These are phyloP conservation scores for Yamadazyma aaseri DNA, from an alignment of 1,139 yeast species.

Conservation along the genomic window DNA sequence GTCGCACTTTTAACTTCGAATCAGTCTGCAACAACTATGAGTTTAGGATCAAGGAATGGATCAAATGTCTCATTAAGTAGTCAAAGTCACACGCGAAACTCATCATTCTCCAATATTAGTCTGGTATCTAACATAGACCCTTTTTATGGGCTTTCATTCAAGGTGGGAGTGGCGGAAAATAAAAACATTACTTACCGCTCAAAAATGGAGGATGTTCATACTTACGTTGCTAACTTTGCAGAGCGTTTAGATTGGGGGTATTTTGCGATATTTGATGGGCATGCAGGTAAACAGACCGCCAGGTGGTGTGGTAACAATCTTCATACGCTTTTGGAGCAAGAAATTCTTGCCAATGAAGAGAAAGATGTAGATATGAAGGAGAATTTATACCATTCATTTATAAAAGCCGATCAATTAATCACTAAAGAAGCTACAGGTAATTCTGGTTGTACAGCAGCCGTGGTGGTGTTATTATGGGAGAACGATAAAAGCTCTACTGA, in stretches of 20 bases:
- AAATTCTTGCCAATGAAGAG: slow-evolving; percentile 29
- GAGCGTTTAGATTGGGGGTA: slow-evolving; percentile 91
- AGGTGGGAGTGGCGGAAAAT: slow-evolving; percentile 89
- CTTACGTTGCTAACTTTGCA: slow-evolving; percentile 88
- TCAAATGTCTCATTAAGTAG: slow-evolving; percentile 15
- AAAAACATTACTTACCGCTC: slow-evolving; percentile 77
- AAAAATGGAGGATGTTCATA: slow-evolving; percentile 96
- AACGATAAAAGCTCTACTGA: slow-evolving; percentile 7
- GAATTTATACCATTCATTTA: slow-evolving; percentile 58
- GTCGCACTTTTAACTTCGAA: no score
- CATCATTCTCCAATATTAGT: slow-evolving; percentile 16
- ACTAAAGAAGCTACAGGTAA: slow-evolving; percentile 58
- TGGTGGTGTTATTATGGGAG: slow-evolving; percentile 90
- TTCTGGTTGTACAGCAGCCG: slow-evolving; percentile 95
- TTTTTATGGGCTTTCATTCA: slow-evolving; percentile 56
- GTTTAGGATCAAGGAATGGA: slow-evolving; percentile 9
- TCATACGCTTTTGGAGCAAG: slow-evolving; percentile 63
- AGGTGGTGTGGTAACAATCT: slow-evolving; percentile 92
- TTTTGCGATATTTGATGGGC: slow-evolving; percentile 96
- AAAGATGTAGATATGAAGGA: slow-evolving; percentile 40
- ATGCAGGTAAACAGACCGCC: slow-evolving; percentile 92
- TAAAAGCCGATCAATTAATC: slow-evolving; percentile 71
- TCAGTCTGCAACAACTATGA: slow-evolving; percentile 2
- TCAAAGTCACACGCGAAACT: slow-evolving; percentile 13
- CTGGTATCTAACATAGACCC: slow-evolving; percentile 26